phyloP scores from a whole-genome alignment of 345 rosid genomes.

The Citrus sinensis region DNA sequence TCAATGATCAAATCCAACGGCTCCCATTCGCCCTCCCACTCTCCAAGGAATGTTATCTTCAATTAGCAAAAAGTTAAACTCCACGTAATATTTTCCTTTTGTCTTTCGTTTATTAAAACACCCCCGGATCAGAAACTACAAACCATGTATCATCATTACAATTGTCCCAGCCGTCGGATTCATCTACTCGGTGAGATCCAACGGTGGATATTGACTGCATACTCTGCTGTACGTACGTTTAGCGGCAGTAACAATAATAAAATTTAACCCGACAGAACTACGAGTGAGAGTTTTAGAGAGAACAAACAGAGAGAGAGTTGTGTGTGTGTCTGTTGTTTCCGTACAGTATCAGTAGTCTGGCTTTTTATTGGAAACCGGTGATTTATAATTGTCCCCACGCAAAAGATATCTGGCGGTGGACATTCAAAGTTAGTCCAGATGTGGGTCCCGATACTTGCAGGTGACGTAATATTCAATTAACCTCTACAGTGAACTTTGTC shows the following conservation, averaged over 20 bases:
- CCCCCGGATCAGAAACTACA: neutral
- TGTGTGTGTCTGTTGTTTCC: neutral
- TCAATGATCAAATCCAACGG: conserved; percentile 12
- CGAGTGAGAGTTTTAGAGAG: neutral
- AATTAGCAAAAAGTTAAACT: neutral
- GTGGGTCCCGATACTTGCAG: conserved; percentile 9
- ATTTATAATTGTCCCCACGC: conserved; percentile 21
- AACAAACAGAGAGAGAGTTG: neutral
- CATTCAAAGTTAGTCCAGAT: conserved; percentile 18
- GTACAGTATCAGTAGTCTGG: conserved; percentile 12
- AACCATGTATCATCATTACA: too few relatives aligned
- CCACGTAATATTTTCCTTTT: neutral
- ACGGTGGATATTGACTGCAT: neutral
- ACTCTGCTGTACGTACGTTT: neutral
- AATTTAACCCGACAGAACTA: neutral
- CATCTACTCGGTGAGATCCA: neutral
- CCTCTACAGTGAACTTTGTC: conserved; percentile 11
- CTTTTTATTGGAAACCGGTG: conserved; percentile 30
- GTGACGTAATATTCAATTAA: conserved; percentile 29
- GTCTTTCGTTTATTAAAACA: neutral
- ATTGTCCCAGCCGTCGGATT: conserved; percentile 1
- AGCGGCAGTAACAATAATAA: neutral
- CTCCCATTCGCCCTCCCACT: neutral
- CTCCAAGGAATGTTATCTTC: neutral
- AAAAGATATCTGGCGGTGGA: conserved; percentile 33